These are phyloP conservation scores for Diaporthe capsici DNA, from an alignment of 2,329 filamentous ascomycete species.

Conservation along the genomic window DNA sequence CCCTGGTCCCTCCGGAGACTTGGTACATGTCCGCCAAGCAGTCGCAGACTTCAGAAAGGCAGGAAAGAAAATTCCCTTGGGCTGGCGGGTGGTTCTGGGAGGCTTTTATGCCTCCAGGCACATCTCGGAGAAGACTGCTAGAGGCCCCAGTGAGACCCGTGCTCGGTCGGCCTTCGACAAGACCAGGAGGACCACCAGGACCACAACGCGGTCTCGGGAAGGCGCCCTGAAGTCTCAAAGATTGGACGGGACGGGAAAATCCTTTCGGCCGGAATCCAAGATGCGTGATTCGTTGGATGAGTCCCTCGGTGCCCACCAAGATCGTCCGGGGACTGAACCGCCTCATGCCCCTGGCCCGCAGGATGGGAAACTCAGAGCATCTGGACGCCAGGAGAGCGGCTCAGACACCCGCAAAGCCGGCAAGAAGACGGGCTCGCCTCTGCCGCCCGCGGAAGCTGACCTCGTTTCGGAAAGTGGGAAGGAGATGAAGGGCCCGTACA, in stretches of 20 bases:
- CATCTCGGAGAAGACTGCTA: not conserved
- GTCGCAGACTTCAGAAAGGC: not conserved
- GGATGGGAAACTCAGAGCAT: not conserved
- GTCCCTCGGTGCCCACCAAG: too few relatives aligned
- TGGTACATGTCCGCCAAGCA: not conserved
- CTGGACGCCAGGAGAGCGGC: not conserved
- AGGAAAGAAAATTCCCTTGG: not conserved
- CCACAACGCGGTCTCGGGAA: not conserved
- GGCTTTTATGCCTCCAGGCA: not conserved
- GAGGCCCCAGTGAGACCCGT: not conserved
- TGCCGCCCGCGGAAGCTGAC: not conserved
- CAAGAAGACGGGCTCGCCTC: not conserved
- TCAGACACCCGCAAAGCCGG: not conserved
- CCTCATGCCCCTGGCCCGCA: not conserved
- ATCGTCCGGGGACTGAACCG: not conserved
- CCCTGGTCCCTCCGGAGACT: not conserved
- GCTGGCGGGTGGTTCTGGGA: not conserved
- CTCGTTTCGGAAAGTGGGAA: not conserved
- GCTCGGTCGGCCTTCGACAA: too few relatives aligned
- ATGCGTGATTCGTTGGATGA: too few relatives aligned
- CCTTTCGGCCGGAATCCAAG: too few relatives aligned
- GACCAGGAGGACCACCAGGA: not conserved
- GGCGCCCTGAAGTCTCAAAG: not conserved
- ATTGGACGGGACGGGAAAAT: too few relatives aligned
- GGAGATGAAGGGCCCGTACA: not conserved